A percentile compares a stretch with the other conserved stretches of the same genome.
These are phyloP conservation scores for Thalassia testudinum DNA, from an alignment of 116 monocot species.

Conservation along the genomic window DNA sequence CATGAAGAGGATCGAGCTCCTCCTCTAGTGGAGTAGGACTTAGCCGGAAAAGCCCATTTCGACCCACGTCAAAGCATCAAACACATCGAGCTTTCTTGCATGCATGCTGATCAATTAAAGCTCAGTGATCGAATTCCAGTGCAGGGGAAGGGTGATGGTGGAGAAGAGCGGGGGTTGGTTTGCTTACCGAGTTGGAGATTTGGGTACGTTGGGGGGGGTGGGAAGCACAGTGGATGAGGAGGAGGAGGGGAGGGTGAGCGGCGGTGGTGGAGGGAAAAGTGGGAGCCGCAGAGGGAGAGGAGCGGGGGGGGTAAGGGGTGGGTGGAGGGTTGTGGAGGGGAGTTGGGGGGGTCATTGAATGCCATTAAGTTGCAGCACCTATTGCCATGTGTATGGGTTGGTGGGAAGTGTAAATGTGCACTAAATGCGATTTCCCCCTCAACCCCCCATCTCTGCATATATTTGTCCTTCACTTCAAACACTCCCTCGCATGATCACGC, in stretches of 20 bases:
- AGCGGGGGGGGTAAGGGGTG: neutral
- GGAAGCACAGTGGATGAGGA: no score
- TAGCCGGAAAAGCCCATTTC: no score
- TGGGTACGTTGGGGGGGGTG: neutral
- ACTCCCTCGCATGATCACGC: neutral
- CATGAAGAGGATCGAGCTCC: no score
- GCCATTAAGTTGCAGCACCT: constrained; percentile 11
- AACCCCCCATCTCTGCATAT: constrained; percentile 48
- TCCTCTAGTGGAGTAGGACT: no score
- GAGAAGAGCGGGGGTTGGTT: neutral
- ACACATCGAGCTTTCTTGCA: neutral
- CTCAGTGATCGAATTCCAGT: neutral
- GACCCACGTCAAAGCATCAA: neutral
- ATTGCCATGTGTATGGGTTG: constrained; percentile 28
- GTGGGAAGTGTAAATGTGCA: constrained; percentile 40
- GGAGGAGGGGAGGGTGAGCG: constrained; percentile 2
- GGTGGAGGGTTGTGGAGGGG: neutral
- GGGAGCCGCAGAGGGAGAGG: neutral
- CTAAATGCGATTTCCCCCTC: constrained; percentile 42
- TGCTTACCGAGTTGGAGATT: no score
- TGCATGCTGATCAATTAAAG: neutral
- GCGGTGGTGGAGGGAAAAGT: no score
- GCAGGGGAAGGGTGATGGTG: no score
- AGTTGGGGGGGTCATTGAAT: constrained; percentile 9
- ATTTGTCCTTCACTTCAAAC: constrained; percentile 44